Percentiles rank a stretch among this genome's conserved stretches.
phyloP scores from a whole-genome alignment of 2,329 filamentous ascomycete species.

The Fusarium nodosum region DNA sequence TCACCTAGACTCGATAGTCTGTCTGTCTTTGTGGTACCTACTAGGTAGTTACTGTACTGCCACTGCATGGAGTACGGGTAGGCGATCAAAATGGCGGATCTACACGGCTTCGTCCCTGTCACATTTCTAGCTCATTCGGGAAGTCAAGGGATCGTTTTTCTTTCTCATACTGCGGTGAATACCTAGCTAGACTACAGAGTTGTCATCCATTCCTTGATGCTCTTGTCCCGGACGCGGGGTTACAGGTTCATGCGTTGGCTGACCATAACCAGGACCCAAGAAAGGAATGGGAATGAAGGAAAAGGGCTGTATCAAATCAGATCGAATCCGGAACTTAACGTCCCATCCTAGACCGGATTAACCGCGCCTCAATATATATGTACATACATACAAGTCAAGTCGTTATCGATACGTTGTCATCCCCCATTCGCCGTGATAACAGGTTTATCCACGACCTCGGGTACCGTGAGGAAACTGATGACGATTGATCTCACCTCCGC shows the following conservation, averaged over 20 bases:
- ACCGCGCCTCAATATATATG: neutral
- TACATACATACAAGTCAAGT: neutral
- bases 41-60: neutral
- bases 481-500: slow-evolving; percentile 25
- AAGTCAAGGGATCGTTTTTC: slow-evolving; percentile 21
- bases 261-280: neutral
- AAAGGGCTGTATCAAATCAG: neutral
- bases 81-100: slow-evolving; percentile 12
- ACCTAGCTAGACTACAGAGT: slow-evolving; percentile 4
- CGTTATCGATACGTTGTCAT: slow-evolving; percentile 20
- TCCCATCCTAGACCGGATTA: slow-evolving; percentile 2
- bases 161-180: slow-evolving; percentile 20
- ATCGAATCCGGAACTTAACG: slow-evolving; percentile 2
- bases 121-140: slow-evolving; percentile 8
- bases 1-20: neutral
- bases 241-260: slow-evolving; percentile 2
- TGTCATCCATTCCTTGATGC: neutral
- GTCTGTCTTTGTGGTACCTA: neutral
- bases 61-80: neutral
- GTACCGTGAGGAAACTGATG: slow-evolving; percentile 21
- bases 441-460: slow-evolving; percentile 28
- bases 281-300: neutral
- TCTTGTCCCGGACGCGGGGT: neutral
- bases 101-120: slow-evolving; percentile 9
- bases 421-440: slow-evolving; percentile 20